Evolutionary conservation across 140 eudicot genomes (phyloP), one percentile per base, ranked within the genome.

Genomic region (Ambrosia hybrid): DNA sequence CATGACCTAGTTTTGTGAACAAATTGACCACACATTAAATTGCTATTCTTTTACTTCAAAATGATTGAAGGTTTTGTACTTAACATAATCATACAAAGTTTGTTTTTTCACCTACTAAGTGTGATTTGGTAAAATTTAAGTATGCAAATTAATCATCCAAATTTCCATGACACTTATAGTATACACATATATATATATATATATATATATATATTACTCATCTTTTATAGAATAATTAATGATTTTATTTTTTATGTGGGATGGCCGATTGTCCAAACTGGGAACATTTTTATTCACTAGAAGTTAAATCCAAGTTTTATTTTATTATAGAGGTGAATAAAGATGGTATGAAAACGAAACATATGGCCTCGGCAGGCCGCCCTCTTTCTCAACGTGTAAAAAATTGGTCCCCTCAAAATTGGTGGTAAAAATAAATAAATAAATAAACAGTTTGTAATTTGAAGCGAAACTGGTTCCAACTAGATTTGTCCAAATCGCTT

Each of bases 301-400:
- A 78, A 65, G 82, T 72, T 72, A 60, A 78, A 67, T 30, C 17
- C 67, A 21, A 21, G 26, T 17, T 64, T 43, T 0, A 12, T 10
- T 62, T 62, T 62, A 62, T 61, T 5, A 6, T 36, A 62, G 26
- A 43, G 66, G 61, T 65, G 73, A 66, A 65, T 64, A 15, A 55
- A 62, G 63, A 57, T 72, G 63, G 2, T 56, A 43, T 57, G 65
- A 37, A 48, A 59, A n/a, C 16, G 46, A 46, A 56, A 76, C 82
- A 78, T 55, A 64, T 78, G 82, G 71, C 56, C 48, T 38, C 6
- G 21, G 82, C 69, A 78, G 72, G 82, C 82, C 82, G 78, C 62
- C 82, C 56, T 65, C 78, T 78, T 72, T 74, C 5, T 51, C 67
- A 72, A 72, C 52, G 72, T 65, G 78, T 71, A 55, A 65, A 60